Percentiles rank a stretch among this genome's conserved stretches.
phyloP scores from a whole-genome alignment of 345 rosid genomes.

The Cochlearia excelsa region DNA sequence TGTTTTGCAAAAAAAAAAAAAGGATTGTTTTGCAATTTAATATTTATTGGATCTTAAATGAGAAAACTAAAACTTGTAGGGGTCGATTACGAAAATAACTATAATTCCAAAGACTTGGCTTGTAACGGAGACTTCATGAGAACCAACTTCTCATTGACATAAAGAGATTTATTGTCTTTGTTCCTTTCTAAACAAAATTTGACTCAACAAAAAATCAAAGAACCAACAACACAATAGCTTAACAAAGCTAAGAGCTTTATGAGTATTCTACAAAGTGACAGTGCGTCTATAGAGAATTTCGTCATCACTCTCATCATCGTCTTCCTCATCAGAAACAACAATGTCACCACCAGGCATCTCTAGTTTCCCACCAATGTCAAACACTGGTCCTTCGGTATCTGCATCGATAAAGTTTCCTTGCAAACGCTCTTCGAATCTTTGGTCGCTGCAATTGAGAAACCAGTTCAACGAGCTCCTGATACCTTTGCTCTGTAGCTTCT shows the following conservation, averaged over 20 bases:
- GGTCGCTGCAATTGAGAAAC: slow-evolving; percentile 92
- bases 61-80: slow-evolving; percentile 13
- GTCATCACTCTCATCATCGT: slow-evolving; percentile 62
- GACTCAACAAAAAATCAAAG: too few species aligned
- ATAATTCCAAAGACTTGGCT: not conserved
- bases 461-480: slow-evolving; percentile 73
- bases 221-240: not conserved
- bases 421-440: slow-evolving; percentile 82
- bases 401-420: slow-evolving; percentile 70
- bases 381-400: slow-evolving; percentile 61
- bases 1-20: not conserved
- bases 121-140: too few species aligned
- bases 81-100: slow-evolving; percentile 17
- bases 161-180: too few species aligned
- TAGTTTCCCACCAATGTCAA: slow-evolving; percentile 75
- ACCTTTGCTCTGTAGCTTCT: slow-evolving; percentile 63
- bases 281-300: slow-evolving; percentile 62
- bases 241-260: slow-evolving; percentile 1
- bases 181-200: too few species aligned
- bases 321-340: slow-evolving; percentile 62
- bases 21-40: slow-evolving; percentile 1
- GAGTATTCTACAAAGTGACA: slow-evolving; percentile 42
- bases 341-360: slow-evolving; percentile 59
- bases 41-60: slow-evolving; percentile 6
- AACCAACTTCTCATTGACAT: too few species aligned